These are phyloP conservation scores for Teratosphaeria nubilosa DNA, from an alignment of 2,329 filamentous ascomycete genomes.

Conservation along the genomic window DNA sequence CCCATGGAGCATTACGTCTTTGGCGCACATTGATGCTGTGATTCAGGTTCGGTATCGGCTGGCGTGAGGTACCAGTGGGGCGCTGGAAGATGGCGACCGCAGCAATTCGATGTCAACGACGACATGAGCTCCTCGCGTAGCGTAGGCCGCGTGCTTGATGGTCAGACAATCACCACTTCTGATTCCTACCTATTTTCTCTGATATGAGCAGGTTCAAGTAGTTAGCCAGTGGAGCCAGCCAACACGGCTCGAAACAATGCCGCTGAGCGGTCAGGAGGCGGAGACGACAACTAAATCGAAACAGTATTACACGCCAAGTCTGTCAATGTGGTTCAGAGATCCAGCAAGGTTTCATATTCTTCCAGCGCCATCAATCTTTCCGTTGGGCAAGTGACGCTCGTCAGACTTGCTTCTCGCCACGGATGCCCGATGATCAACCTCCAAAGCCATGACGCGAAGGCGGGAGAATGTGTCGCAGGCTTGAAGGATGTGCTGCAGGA, in stretches of 20 bases:
- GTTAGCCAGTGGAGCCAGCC: not conserved
- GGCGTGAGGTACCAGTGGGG: no score
- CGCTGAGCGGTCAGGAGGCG: not conserved
- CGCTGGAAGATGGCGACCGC: not conserved
- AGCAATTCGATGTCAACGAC: not conserved
- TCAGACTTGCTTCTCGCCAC: not conserved
- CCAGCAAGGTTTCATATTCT: not conserved
- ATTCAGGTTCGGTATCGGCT: not conserved
- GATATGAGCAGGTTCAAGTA: not conserved
- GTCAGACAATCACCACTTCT: not conserved
- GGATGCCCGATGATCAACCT: not conserved
- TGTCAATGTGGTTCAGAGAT: not conserved
- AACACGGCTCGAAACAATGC: not conserved
- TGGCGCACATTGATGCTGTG: not conserved
- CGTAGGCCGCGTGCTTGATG: not conserved
- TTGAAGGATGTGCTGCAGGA: not conserved
- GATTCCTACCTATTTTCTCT: not conserved
- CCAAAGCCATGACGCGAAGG: not conserved
- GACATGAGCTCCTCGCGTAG: not conserved
- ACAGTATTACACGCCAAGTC: not conserved
- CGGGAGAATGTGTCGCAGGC: not conserved
- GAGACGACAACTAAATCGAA: not conserved
- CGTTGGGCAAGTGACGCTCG: not conserved
- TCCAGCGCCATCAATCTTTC: not conserved
- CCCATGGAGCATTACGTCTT: not conserved